Evolutionary conservation across 2,329 filamentous ascomycete genomes (phyloP).

Genomic region (Chalaropsis ovoidea): DNA sequence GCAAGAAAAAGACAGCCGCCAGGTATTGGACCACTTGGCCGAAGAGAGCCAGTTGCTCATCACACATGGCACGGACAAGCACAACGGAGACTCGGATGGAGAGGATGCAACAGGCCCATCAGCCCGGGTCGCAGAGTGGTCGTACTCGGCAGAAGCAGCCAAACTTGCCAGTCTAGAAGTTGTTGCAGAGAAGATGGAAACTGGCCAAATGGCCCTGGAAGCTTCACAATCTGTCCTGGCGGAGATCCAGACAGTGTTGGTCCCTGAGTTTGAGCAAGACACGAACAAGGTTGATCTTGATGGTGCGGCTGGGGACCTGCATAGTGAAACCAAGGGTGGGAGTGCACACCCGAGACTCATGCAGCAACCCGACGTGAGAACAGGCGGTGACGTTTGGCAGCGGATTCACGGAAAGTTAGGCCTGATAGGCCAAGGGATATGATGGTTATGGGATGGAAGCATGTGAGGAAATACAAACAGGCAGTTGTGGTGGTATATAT

Average conservation of each 20-base stretch:
- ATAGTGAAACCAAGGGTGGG: conserved; percentile 18
- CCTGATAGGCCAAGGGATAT: conserved; percentile 36
- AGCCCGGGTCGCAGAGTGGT: conserved; percentile 46
- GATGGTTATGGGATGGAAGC: background rate
- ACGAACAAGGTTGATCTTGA: conserved; percentile 24
- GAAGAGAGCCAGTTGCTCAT: conserved; percentile 55
- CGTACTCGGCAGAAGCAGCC: conserved; percentile 49
- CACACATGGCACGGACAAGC: conserved; percentile 39
- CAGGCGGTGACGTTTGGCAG: conserved; percentile 41
- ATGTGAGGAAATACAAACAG: background rate
- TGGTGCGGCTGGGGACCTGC: background rate
- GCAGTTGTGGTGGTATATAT: background rate
- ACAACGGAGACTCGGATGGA: background rate
- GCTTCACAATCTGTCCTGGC: conserved; percentile 41
- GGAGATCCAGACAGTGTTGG: conserved; percentile 43
- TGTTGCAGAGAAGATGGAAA: conserved; percentile 50
- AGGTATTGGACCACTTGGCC: conserved; percentile 44
- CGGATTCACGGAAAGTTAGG: conserved; percentile 45
- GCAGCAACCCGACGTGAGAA: conserved; percentile 15
- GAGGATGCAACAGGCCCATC: conserved; percentile 30
- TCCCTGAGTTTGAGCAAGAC: conserved; percentile 30
- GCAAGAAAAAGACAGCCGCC: conserved; percentile 42
- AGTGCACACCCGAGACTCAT: conserved; percentile 26
- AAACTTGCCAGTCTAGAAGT: conserved; percentile 49
- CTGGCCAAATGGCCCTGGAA: conserved; percentile 47